phyloP scores from a whole-genome alignment of 768 basidiomycete species.

The Lepiota brunneoincarnata region DNA sequence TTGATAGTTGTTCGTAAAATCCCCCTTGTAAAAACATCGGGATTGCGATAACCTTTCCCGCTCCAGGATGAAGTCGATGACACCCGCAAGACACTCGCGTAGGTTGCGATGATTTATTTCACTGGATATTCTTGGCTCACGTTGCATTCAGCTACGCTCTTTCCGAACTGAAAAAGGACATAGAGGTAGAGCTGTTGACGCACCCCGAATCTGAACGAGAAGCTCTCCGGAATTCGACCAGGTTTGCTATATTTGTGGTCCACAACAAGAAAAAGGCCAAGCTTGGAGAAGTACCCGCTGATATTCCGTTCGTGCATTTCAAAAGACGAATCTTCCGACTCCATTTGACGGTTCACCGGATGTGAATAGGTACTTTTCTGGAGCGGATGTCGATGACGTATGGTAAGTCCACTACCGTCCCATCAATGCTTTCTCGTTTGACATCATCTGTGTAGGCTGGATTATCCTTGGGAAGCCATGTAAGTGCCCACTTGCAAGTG shows the following conservation, averaged over 20 bases:
- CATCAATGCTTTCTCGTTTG: not conserved
- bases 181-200: constrained; percentile 62
- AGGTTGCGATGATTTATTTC: constrained; percentile 22
- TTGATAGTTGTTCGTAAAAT: constrained; percentile 70
- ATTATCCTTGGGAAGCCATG: constrained; percentile 83
- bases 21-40: not conserved
- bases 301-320: constrained; percentile 49
- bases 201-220: constrained; percentile 74
- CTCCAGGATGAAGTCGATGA: constrained; percentile 84
- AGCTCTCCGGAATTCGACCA: constrained; percentile 59
- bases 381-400: constrained; percentile 68
- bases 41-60: not conserved
- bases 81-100: constrained; percentile 87
- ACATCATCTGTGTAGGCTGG: constrained; percentile 51
- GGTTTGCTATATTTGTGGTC: constrained; percentile 92
- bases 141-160: constrained; percentile 71
- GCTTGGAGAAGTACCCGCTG: constrained; percentile 66
- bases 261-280: constrained; percentile 94
- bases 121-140: not conserved
- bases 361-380: constrained; percentile 66
- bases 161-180: constrained; percentile 85
- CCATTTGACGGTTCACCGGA: constrained; percentile 4
- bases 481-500: constrained; percentile 30
- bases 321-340: not conserved
- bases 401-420: constrained; percentile 50